phyloP scores from a whole-genome alignment of 768 basidiomycete species.

The Suillus luteus region DNA sequence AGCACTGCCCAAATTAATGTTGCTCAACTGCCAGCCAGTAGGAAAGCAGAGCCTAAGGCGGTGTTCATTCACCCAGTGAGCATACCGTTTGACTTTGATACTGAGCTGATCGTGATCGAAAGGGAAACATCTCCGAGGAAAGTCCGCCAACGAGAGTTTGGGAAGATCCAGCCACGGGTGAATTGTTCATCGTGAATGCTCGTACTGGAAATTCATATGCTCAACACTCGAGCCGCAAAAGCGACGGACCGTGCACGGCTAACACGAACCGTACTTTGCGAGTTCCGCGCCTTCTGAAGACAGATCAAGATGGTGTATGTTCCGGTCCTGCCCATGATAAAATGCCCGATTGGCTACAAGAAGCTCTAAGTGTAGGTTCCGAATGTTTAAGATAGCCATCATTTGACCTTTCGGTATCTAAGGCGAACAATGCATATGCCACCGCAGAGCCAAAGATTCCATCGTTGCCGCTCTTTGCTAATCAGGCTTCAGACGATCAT shows the following conservation, averaged over 20 bases:
- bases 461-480: conserved; percentile 23
- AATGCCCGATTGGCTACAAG: conserved; percentile 64
- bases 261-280: conserved; percentile 21
- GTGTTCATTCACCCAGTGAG: conserved; percentile 25
- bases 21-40: conserved; percentile 1
- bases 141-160: conserved; percentile 41
- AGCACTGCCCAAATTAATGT: conserved; percentile 9
- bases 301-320: conserved; percentile 13
- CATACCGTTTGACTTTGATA: conserved; percentile 6
- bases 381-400: conserved; percentile 14
- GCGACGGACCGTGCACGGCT: conserved; percentile 14
- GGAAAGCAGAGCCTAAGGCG: conserved; percentile 14
- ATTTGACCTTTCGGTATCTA: conserved; percentile 16
- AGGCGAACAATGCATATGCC: conserved; percentile 62
- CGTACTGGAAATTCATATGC: conserved; percentile 69
- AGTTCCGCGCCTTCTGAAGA: conserved; percentile 12
- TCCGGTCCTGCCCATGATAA: conserved; percentile 16
- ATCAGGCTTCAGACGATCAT: conserved; percentile 18
- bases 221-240: conserved; percentile 20
- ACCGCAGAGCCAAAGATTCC: conserved; percentile 51
- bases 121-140: conserved; percentile 29
- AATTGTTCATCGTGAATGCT: conserved; percentile 61
- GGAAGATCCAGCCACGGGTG: conserved; percentile 64
- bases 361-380: conserved; percentile 54
- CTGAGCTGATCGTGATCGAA: conserved; percentile 15